phyloP scores from a whole-genome alignment of 345 rosid genomes.

The Durio zibethinus region DNA sequence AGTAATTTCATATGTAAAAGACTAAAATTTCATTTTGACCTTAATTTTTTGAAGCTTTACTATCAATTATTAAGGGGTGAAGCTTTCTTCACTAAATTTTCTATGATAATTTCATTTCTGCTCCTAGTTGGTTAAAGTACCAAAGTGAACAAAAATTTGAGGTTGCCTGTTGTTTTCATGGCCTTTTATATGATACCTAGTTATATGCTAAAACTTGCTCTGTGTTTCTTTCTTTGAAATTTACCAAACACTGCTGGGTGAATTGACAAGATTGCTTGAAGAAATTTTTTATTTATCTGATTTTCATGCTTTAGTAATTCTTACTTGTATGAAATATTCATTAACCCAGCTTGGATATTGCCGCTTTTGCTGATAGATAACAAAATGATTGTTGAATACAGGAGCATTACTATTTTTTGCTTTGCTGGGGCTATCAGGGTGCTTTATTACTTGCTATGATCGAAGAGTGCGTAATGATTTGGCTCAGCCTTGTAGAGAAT shows the following conservation, averaged over 20 bases:
- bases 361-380: conserved; percentile 1
- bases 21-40: not conserved
- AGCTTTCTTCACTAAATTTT: not conserved
- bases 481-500: conserved; percentile 98
- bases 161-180: not conserved
- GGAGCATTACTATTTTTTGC: conserved; percentile 95
- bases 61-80: not conserved
- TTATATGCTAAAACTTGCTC: not conserved
- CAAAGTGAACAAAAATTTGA: not conserved
- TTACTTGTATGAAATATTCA: not conserved
- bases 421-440: conserved; percentile 95
- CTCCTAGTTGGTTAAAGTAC: not conserved
- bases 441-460: conserved; percentile 98
- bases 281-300: not conserved
- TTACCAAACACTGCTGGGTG: not conserved
- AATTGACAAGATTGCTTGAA: not conserved
- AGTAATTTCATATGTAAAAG: not conserved
- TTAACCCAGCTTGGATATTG: not conserved
- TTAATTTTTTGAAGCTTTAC: not conserved
- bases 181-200: conserved; percentile 4
- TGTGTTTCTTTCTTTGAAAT: not conserved
- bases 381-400: conserved; percentile 28
- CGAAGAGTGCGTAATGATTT: conserved; percentile 94
- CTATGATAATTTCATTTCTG: not conserved
- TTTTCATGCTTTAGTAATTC: not conserved